These are phyloP conservation scores for Gynochthodes officinalis DNA, from an alignment of 257 asterid species.

Conservation along the genomic window DNA sequence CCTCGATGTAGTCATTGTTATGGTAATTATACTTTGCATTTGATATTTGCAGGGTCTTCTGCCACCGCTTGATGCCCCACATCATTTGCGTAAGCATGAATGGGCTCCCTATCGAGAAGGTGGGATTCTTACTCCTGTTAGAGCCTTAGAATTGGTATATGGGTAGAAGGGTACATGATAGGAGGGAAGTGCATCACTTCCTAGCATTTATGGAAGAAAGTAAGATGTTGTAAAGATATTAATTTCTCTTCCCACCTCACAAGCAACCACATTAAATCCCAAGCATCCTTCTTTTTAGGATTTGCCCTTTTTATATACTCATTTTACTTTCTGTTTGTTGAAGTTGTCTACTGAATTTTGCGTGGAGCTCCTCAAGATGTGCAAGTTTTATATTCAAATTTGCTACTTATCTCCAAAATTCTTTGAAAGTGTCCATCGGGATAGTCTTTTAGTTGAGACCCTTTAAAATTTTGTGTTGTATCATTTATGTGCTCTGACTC, in stretches of 20 bases:
- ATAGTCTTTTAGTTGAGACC: too few species aligned
- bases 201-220: background rate
- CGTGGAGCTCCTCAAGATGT: background rate
- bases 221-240: background rate
- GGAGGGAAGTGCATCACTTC: background rate
- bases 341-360: background rate
- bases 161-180: background rate
- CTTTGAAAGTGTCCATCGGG: too few species aligned
- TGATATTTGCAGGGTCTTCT: conserved; percentile 61
- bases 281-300: background rate
- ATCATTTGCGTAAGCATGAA: conserved; percentile 95
- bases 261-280: background rate
- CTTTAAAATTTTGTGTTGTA: too few species aligned
- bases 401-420: background rate
- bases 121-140: conserved; percentile 23
- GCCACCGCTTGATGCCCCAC: conserved; percentile 97
- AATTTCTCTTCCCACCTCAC: background rate
- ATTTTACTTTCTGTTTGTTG: background rate
- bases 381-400: background rate
- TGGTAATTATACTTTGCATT: conserved; percentile 2
- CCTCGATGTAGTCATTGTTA: background rate
- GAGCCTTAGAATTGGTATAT: background rate
- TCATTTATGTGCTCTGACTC: too few species aligned
- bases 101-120: conserved; percentile 98
- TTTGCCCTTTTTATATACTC: background rate